Evolutionary conservation across 2,329 filamentous ascomycete genomes (phyloP).

Genomic region (Calonectria hawksworthii): DNA sequence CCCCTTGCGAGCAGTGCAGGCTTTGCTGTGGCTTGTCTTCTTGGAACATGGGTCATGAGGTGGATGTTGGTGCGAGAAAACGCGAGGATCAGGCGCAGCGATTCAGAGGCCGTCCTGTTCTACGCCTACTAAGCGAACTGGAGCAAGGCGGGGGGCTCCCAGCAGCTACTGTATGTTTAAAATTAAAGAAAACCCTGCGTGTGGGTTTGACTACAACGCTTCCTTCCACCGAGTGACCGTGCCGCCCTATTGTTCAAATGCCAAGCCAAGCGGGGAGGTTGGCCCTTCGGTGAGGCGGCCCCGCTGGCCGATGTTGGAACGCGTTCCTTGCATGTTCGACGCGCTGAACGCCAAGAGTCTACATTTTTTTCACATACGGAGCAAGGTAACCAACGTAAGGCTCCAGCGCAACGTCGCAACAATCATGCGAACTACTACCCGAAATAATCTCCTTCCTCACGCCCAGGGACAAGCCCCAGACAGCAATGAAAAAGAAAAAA

Average conservation of each 20-base stretch:
- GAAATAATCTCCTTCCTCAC: conserved; percentile 4
- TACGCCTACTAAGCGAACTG: conserved; percentile 36
- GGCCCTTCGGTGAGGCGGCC: neutral
- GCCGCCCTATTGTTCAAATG: neutral
- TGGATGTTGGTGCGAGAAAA: conserved; percentile 46
- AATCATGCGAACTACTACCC: neutral
- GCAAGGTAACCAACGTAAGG: no score
- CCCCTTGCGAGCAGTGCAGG: neutral
- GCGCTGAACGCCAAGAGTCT: neutral
- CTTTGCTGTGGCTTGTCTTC: neutral
- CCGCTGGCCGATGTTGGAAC: neutral
- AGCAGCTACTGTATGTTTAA: neutral
- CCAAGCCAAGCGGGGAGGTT: neutral
- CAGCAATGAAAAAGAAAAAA: conserved; percentile 19
- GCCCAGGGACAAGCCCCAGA: conserved; percentile 1
- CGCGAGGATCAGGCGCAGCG: conserved; percentile 42
- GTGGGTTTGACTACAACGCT: neutral
- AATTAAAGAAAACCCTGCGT: neutral
- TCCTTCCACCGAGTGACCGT: neutral
- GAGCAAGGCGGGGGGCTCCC: neutral
- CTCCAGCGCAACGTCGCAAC: no score
- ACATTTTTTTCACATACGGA: neutral
- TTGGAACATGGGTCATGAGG: conserved; percentile 44
- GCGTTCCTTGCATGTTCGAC: neutral
- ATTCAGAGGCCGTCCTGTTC: conserved; percentile 41